These are phyloP conservation scores for Neofusicoccum parvum DNA, from an alignment of 2,329 filamentous ascomycete genomes.

Conservation along the genomic window DNA sequence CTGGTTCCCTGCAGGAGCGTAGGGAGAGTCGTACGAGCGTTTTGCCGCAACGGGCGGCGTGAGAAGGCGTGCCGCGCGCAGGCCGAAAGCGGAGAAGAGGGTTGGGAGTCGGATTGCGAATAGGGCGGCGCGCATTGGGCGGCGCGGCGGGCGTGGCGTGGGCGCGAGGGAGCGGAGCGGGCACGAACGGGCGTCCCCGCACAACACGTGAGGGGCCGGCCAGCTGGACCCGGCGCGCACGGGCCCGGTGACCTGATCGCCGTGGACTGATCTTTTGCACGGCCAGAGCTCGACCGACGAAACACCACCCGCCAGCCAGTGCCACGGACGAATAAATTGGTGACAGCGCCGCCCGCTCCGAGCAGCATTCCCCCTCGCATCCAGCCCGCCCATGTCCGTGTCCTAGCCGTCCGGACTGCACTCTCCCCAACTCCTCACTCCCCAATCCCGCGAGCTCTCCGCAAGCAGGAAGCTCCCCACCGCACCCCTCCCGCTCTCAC, in stretches of 20 bases:
- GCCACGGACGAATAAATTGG: conserved; percentile 21
- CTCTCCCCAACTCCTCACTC: neutral
- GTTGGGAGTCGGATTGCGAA: neutral
- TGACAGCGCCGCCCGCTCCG: conserved; percentile 6
- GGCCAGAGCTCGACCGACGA: conserved; percentile 3
- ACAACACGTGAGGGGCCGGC: conserved; percentile 10
- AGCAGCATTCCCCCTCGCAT: neutral
- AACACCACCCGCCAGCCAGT: neutral
- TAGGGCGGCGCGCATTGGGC: conserved; percentile 5
- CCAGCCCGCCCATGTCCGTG: neutral
- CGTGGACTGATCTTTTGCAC: conserved; percentile 18
- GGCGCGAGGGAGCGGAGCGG: neutral
- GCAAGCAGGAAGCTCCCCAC: neutral
- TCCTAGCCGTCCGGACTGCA: neutral
- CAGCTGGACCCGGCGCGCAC: neutral
- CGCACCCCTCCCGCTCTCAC: neutral
- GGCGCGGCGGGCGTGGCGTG: neutral
- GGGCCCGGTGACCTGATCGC: conserved; percentile 20
- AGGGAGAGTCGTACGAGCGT: conserved; percentile 1
- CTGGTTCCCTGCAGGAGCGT: neutral
- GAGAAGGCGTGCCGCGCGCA: neutral
- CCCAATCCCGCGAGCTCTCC: neutral
- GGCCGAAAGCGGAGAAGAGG: conserved; percentile 3
- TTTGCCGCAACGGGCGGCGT: neutral
- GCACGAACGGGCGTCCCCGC: conserved; percentile 7